Conservation (phyloP, 2,329 filamentous ascomycete species). For the Aspergillus clavatus region DNA sequence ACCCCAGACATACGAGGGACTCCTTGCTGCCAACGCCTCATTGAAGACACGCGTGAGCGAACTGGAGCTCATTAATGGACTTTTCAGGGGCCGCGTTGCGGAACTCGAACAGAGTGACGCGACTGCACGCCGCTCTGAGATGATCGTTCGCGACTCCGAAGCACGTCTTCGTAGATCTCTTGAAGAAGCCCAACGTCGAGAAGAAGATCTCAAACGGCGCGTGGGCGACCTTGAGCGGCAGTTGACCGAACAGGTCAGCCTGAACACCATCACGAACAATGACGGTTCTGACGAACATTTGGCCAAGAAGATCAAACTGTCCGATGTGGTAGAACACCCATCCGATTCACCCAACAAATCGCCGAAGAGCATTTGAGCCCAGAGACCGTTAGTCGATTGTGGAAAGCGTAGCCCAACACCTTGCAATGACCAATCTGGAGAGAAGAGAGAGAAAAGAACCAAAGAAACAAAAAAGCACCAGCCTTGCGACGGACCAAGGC, state of each 20-base stretch:
- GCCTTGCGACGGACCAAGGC: constrained; percentile 23
- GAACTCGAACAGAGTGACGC: constrained; percentile 73
- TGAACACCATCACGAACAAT: constrained; percentile 12
- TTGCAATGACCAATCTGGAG: neutral
- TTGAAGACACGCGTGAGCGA: constrained; percentile 95
- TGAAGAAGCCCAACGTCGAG: constrained; percentile 71
- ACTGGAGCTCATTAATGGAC: constrained; percentile 87
- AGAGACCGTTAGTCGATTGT: constrained; percentile 8
- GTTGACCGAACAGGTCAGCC: constrained; percentile 32
- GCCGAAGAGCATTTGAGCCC: constrained; percentile 29
- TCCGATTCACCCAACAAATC: constrained; percentile 29
- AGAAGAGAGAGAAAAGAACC: constrained; percentile 1
- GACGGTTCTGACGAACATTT: constrained; percentile 42
- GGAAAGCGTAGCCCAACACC: constrained; percentile 4
- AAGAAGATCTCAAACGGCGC: constrained; percentile 75
- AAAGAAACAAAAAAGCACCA: constrained; percentile 3
- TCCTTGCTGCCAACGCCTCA: constrained; percentile 73
- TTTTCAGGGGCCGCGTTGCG: constrained; percentile 69
- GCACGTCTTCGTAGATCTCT: constrained; percentile 57
- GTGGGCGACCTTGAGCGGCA: constrained; percentile 70
- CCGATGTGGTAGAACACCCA: constrained; percentile 49
- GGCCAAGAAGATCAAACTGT: constrained; percentile 54
- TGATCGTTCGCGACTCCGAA: constrained; percentile 52
- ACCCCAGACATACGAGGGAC: constrained; percentile 72
- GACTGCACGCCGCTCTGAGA: constrained; percentile 58